These are phyloP conservation scores for Phialocephala sp. DNA, from an alignment of 2,329 filamentous ascomycete genomes.

Conservation along the genomic window DNA sequence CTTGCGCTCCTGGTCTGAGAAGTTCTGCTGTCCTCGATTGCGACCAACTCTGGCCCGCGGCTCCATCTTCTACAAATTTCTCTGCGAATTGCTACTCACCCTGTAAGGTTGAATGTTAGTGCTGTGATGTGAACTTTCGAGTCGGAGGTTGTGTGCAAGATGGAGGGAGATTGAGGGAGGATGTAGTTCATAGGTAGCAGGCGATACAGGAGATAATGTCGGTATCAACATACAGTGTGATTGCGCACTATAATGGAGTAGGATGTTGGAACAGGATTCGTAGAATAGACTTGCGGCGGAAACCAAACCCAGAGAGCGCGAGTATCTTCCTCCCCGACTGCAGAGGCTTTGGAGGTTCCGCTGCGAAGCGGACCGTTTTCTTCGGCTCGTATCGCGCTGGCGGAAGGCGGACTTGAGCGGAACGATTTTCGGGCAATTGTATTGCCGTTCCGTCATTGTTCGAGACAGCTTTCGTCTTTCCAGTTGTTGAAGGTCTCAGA, in stretches of 20 bases:
- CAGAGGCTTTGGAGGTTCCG: background rate
- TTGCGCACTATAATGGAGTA: background rate
- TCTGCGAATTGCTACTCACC: background rate
- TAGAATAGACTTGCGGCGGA: background rate
- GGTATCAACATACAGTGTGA: background rate
- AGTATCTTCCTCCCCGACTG: background rate
- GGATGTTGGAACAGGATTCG: background rate
- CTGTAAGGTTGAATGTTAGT: background rate
- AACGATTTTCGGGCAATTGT: background rate
- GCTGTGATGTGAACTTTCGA: background rate
- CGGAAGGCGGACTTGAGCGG: background rate
- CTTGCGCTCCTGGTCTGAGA: slow-evolving; percentile 73
- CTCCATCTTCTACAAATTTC: slow-evolving; percentile 63
- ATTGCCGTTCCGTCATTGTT: background rate
- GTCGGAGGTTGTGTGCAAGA: background rate
- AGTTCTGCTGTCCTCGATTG: slow-evolving; percentile 85
- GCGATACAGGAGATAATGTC: background rate
- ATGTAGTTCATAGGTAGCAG: background rate
- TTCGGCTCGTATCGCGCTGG: background rate
- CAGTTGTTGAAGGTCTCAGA: background rate
- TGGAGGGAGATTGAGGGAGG: background rate
- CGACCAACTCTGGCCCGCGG: slow-evolving; percentile 78
- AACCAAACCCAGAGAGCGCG: background rate
- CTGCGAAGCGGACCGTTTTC: background rate
- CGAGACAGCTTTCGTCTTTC: background rate